Evolutionary conservation across 257 asterid genomes (phyloP), one percentile per base, ranked within the genome.

Genomic region (Lycium ferocissimum): DNA sequence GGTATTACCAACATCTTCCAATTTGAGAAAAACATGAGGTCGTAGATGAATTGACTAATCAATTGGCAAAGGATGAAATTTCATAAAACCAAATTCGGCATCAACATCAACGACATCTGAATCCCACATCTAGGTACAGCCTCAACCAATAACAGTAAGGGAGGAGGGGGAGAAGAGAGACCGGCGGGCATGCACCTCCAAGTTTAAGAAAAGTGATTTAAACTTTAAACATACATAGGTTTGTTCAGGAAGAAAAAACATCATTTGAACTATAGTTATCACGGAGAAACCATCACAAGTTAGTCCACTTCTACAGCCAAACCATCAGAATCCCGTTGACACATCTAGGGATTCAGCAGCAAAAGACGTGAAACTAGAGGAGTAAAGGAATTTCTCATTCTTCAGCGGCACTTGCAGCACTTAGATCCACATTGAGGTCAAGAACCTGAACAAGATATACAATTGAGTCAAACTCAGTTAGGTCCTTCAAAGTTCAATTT

Each of bases 351-450:
- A 53, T 78, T 18, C 82, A 33, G 49, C 17, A 33, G 45, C 47
- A 78, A 54, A 26, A 26, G 7, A 33, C 10, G 49, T 53, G 66
- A 5, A 78, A 26, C 49, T 78, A 53, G 33, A 78, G 15, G 17
- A 47, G 38, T 59, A 67, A 17, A 59, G 61, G 87, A 58, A 73
- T 56, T 49, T 76, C 76, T 90, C 89, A 88, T 87, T 88, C 92
- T 88, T 90, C 92, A 18, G 92, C 92, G 18, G 91, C 92, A 79
- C 89, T 90, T 45, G 92, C 92, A 59, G 90, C 89, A 84, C 90
- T 88, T 66, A 90, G 84, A 80, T 90, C 92, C 87, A 90, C 92
- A 40, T 90, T 87, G 58, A 90, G 90, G 84, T 90, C 91, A 71
- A 90, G 88, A 81, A 71, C 88, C 92, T 90, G 85, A 40, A 79